Conservation (phyloP, 495 filamentous ascomycete species). For the Podospora australis region DNA sequence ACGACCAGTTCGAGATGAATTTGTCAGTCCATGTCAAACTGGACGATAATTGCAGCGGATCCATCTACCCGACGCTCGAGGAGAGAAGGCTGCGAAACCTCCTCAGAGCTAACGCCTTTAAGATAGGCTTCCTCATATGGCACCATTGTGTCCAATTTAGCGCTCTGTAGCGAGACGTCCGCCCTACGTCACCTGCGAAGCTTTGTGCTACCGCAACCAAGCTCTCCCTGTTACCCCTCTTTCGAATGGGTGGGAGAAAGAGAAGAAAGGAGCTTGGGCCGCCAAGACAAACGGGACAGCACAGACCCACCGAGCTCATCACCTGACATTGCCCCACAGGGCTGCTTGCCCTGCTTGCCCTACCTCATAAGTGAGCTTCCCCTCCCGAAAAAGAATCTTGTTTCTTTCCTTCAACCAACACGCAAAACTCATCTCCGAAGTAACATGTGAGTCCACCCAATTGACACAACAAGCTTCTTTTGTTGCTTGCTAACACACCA, state of each 20-base stretch:
- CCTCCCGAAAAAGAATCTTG: slow-evolving; percentile 23
- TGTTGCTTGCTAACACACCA: slow-evolving; percentile 10
- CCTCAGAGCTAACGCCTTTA: too few relatives aligned
- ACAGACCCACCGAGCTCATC: slow-evolving; percentile 30
- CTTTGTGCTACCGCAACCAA: too few relatives aligned
- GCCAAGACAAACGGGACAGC: slow-evolving; percentile 17
- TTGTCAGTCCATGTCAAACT: too few relatives aligned
- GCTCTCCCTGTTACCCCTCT: too few relatives aligned
- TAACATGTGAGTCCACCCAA: slow-evolving; percentile 14
- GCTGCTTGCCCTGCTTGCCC: slow-evolving; percentile 27
- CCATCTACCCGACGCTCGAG: too few relatives aligned
- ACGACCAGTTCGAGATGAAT: too few relatives aligned
- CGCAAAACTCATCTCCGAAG: slow-evolving; percentile 25
- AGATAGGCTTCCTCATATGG: too few relatives aligned
- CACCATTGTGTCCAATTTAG: too few relatives aligned
- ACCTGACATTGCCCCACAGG: slow-evolving; percentile 31
- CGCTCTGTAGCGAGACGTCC: too few relatives aligned
- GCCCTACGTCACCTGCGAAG: too few relatives aligned
- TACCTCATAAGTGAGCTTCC: slow-evolving; percentile 21
- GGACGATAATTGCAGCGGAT: too few relatives aligned
- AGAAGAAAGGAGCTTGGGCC: slow-evolving; percentile 13
- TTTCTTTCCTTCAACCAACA: slow-evolving; percentile 26
- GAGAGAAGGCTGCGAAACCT: too few relatives aligned
- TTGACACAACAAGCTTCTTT: slow-evolving; percentile 1
- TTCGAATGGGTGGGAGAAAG: neutral